Percentiles rank a stretch among this genome's conserved stretches.
phyloP scores from a whole-genome alignment of 805 yeast genomes.

The Brettanomyces anomalus region DNA sequence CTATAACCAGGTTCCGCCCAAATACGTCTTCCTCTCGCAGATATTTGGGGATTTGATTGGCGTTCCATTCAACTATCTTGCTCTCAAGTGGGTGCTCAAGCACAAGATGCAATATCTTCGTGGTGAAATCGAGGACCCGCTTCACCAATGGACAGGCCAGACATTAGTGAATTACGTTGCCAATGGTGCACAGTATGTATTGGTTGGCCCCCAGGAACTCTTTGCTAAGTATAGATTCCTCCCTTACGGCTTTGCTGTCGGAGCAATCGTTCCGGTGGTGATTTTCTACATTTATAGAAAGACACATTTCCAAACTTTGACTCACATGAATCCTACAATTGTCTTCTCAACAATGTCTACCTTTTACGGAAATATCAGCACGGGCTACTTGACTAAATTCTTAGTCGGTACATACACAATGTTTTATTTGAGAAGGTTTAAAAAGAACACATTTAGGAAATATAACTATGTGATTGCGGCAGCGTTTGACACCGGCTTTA shows the following conservation, averaged over 20 bases:
- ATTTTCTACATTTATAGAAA: constrained; percentile 16
- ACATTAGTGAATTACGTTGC: constrained; percentile 31
- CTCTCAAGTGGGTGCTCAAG: constrained; percentile 37
- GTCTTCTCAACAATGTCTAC: constrained; percentile 38
- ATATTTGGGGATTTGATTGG: constrained; percentile 44
- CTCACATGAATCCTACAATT: constrained; percentile 38
- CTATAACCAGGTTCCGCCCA: constrained; percentile 46
- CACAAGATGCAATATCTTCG: constrained; percentile 27
- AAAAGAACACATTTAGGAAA: constrained; percentile 30
- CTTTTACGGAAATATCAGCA: constrained; percentile 41
- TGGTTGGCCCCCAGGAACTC: constrained; percentile 37
- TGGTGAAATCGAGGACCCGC: constrained; percentile 29
- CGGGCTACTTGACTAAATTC: constrained; percentile 39
- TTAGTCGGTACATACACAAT: constrained; percentile 40
- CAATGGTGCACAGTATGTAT: constrained; percentile 44
- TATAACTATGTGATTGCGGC: constrained; percentile 43
- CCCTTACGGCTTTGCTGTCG: constrained; percentile 36
- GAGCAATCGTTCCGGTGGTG: constrained; percentile 29
- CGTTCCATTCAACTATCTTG: constrained; percentile 41
- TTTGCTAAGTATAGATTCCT: constrained; percentile 33
- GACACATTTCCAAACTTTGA: constrained; percentile 12
- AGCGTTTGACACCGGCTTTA: constrained; percentile 43
- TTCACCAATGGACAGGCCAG: constrained; percentile 47
- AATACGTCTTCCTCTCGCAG: constrained; percentile 40
- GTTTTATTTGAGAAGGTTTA: constrained; percentile 34